phyloP scores from a whole-genome alignment of 2,329 filamentous ascomycete species.

The Neocucurbitaria cava region DNA sequence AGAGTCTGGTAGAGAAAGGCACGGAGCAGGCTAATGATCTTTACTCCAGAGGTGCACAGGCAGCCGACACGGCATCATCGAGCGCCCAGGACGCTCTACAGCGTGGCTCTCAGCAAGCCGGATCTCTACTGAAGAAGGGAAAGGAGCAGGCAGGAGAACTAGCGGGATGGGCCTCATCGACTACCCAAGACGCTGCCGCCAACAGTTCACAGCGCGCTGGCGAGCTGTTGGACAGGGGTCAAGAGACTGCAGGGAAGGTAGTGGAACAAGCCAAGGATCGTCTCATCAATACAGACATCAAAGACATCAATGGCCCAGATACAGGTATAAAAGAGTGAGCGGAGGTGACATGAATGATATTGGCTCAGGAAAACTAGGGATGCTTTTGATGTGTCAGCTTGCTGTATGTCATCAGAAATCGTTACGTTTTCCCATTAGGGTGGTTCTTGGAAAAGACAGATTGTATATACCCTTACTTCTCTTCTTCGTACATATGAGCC shows the following conservation, averaged over 20 bases:
- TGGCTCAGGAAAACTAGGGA: too few relatives aligned
- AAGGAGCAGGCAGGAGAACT: neutral
- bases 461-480: slow-evolving; percentile 24
- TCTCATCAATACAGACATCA: slow-evolving; percentile 21
- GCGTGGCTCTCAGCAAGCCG: slow-evolving; percentile 13
- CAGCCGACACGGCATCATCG: slow-evolving; percentile 15
- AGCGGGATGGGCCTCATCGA: neutral
- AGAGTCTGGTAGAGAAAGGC: slow-evolving; percentile 33
- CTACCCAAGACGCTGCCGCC: neutral
- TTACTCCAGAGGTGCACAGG: slow-evolving; percentile 15
- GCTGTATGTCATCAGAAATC: too few relatives aligned
- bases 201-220: slow-evolving; percentile 19
- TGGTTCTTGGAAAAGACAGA: slow-evolving; percentile 3
- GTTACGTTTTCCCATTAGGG: too few relatives aligned
- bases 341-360: neutral
- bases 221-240: slow-evolving; percentile 32
- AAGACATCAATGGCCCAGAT: slow-evolving; percentile 23
- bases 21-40: slow-evolving; percentile 27
- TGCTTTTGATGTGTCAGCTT: too few relatives aligned
- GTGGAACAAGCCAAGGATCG: slow-evolving; percentile 25
- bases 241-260: slow-evolving; percentile 17
- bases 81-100: slow-evolving; percentile 11
- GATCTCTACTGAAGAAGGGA: slow-evolving; percentile 6
- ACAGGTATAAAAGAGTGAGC: slow-evolving; percentile 21
- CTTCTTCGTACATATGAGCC: neutral